These are phyloP conservation scores for Dissophora ornata DNA, from an alignment of 192 early-diverging fungal species.

Conservation along the genomic window DNA sequence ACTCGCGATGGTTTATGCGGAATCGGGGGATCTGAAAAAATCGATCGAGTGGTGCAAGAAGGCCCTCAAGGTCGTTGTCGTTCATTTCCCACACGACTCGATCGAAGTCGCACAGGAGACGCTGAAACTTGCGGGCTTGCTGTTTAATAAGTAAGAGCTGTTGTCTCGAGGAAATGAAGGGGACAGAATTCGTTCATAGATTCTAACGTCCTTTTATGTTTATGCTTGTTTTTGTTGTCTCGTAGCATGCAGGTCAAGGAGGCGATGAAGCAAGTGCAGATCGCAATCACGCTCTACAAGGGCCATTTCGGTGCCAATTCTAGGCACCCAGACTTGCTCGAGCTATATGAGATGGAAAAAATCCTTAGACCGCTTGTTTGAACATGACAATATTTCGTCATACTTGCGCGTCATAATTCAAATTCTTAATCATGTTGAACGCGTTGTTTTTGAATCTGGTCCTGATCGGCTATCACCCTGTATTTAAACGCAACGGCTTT, in stretches of 20 bases:
- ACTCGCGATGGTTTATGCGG: constrained; percentile 35
- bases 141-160: constrained; percentile 43
- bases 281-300: constrained; percentile 32
- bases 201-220: too few species aligned
- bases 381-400: too few species aligned
- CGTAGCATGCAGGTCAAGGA: constrained; percentile 40
- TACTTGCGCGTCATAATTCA: too few species aligned
- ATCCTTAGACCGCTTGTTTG: constrained; percentile 11
- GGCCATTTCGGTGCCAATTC: constrained; percentile 43
- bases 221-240: too few species aligned
- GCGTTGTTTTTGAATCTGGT: too few species aligned
- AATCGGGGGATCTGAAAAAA: constrained; percentile 25
- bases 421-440: too few species aligned
- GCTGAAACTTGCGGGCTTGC: constrained; percentile 44
- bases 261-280: constrained; percentile 37
- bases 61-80: constrained; percentile 40
- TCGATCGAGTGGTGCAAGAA: constrained; percentile 49
- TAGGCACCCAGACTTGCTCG: constrained; percentile 36
- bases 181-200: too few species aligned
- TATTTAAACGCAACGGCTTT: too few species aligned
- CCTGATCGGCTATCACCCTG: too few species aligned
- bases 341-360: constrained; percentile 45
- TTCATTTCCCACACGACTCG: constrained; percentile 49
- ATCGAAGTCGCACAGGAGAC: constrained; percentile 52
- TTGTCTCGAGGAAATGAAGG: neutral